Percentiles rank a stretch among this genome's conserved stretches.
Conservation (phyloP, 2,329 filamentous ascomycete species). For the Metarhizium sp. region DNA sequence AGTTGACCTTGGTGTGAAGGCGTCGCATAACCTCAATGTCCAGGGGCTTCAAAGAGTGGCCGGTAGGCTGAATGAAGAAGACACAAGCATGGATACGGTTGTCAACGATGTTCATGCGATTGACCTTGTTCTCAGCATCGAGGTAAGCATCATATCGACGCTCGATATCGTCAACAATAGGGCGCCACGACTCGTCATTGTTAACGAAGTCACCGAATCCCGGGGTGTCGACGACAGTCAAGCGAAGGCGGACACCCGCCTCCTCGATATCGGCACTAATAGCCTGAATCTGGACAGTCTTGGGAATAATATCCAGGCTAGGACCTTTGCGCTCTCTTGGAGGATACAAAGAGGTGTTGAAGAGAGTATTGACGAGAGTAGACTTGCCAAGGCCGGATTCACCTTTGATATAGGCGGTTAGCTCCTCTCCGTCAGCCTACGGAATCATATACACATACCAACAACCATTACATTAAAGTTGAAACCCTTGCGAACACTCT, state of each 20-base stretch:
- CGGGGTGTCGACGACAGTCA: constrained; percentile 96
- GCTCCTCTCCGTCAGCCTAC: not conserved
- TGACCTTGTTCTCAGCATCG: constrained; percentile 99
- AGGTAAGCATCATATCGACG: constrained; percentile 97
- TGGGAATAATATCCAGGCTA: constrained; percentile 95
- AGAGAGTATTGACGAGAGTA: constrained; percentile 96
- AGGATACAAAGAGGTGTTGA: constrained; percentile 98
- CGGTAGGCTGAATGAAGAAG: constrained; percentile 99
- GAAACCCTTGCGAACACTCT: constrained; percentile 99
- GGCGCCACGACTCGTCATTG: constrained; percentile 99
- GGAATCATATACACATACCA: constrained; percentile 54
- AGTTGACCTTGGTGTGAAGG: constrained; percentile 99
- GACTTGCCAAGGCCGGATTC: constrained; percentile 99
- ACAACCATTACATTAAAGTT: constrained; percentile 99
- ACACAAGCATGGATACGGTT: constrained; percentile 98
- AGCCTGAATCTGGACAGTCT: constrained; percentile 91
- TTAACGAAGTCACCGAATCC: constrained; percentile 99
- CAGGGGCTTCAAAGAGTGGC: constrained; percentile 94
- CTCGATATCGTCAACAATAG: constrained; percentile 99
- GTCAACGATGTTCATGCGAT: constrained; percentile 99
- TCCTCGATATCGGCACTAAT: constrained; percentile 97
- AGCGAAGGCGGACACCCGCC: constrained; percentile 88
- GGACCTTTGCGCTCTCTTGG: constrained; percentile 98
- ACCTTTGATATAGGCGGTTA: constrained; percentile 44
- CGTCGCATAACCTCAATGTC: constrained; percentile 99